These are phyloP conservation scores for Lactarius quietus DNA, from an alignment of 768 basidiomycete species.

Conservation along the genomic window DNA sequence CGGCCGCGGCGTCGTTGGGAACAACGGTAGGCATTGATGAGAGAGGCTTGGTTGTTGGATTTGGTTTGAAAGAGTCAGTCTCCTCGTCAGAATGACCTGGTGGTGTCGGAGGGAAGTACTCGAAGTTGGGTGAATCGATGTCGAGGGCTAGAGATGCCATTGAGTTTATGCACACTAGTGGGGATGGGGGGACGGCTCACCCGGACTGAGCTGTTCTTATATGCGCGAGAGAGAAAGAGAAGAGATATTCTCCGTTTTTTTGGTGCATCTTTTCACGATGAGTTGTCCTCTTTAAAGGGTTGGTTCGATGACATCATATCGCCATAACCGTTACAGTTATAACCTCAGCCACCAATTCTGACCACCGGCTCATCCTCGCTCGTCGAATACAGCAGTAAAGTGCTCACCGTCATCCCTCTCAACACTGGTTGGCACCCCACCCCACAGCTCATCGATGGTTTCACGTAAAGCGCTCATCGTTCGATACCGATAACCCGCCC, in stretches of 20 bases:
- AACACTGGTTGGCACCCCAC: not conserved
- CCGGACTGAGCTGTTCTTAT: not conserved
- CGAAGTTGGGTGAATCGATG: slow-evolving; percentile 26
- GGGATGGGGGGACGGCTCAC: slow-evolving; percentile 15
- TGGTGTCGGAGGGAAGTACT: slow-evolving; percentile 38
- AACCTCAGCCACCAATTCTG: not conserved
- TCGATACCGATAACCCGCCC: slow-evolving; percentile 9
- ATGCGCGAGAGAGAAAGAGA: not conserved
- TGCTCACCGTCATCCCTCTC: not conserved
- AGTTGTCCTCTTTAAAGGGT: slow-evolving; percentile 16
- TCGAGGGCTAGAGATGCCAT: slow-evolving; percentile 23
- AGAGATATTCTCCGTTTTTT: not conserved
- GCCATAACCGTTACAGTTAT: not conserved
- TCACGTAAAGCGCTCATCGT: slow-evolving; percentile 21
- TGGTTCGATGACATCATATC: slow-evolving; percentile 18
- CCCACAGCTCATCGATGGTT: slow-evolving; percentile 16
- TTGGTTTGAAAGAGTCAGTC: slow-evolving; percentile 5
- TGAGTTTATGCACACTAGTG: not conserved
- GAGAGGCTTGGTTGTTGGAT: slow-evolving; percentile 5
- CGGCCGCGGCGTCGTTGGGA: slow-evolving; percentile 25
- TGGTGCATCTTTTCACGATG: slow-evolving; percentile 9
- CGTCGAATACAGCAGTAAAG: slow-evolving; percentile 2
- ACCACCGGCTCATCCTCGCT: slow-evolving; percentile 5
- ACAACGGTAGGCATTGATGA: slow-evolving; percentile 19
- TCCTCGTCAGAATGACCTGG: slow-evolving; percentile 31